Conservation (phyloP, 345 rosid species). For the Stellera chamaejasme region DNA sequence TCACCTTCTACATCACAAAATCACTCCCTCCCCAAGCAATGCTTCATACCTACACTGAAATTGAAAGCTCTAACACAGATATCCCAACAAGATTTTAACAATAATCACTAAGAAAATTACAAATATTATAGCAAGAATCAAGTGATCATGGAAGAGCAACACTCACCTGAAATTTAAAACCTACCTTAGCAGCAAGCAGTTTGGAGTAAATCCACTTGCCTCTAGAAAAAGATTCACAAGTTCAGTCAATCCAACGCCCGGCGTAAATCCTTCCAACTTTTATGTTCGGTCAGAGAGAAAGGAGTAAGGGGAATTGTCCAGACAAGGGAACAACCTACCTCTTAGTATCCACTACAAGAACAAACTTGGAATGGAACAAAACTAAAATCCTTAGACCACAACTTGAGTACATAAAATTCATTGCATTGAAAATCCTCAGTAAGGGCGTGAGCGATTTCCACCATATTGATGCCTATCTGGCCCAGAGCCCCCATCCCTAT, state of each 20-base stretch:
- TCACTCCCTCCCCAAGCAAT: too few species aligned
- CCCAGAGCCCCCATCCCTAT: slow-evolving; percentile 73
- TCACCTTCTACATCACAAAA: too few species aligned
- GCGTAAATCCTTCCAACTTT: slow-evolving; percentile 22
- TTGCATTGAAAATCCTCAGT: slow-evolving; percentile 33
- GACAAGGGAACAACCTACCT: slow-evolving; percentile 64
- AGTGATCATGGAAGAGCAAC: slow-evolving; percentile 28
- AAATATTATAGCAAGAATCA: not conserved
- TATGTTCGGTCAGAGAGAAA: slow-evolving; percentile 15
- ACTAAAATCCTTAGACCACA: slow-evolving; percentile 40
- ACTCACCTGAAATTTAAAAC: slow-evolving; percentile 79
- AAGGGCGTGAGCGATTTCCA: slow-evolving; percentile 92
- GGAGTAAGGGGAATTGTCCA: slow-evolving; percentile 47
- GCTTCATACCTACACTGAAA: too few species aligned
- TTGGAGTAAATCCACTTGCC: slow-evolving; percentile 64
- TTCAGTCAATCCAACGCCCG: slow-evolving; percentile 45
- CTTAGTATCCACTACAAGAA: slow-evolving; percentile 63
- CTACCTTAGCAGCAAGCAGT: slow-evolving; percentile 73
- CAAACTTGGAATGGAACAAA: slow-evolving; percentile 37
- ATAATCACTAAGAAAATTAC: too few species aligned
- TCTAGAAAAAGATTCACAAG: slow-evolving; percentile 60
- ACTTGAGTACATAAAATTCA: slow-evolving; percentile 52
- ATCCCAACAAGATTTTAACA: too few species aligned
- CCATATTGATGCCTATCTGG: slow-evolving; percentile 82
- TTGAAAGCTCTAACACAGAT: too few species aligned